Percentiles rank a stretch among this genome's conserved stretches.
Evolutionary conservation across 2,329 filamentous ascomycete species (phyloP).

Genomic region (Verticillium zaregamsianum): DNA sequence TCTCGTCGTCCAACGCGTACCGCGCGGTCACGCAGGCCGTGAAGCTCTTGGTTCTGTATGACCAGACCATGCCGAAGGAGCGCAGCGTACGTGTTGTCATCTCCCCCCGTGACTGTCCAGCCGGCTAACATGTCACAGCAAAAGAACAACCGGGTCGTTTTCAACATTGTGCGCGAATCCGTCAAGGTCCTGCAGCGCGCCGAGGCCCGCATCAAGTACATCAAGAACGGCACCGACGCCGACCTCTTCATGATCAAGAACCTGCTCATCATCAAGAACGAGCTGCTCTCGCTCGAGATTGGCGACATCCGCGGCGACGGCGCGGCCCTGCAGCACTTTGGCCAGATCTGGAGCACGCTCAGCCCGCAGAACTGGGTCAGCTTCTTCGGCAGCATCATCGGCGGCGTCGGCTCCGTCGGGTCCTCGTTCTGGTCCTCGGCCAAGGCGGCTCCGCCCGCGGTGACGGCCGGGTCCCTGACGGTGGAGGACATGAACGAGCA

Average conservation of each 20-base stretch:
- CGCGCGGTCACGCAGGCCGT: constrained; percentile 55
- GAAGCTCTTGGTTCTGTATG: constrained; percentile 57
- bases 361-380: constrained; percentile 54
- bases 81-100: constrained; percentile 45
- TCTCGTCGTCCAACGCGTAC: constrained; percentile 53
- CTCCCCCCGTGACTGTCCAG: no score
- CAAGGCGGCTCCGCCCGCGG: constrained; percentile 17
- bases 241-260: constrained; percentile 95
- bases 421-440: constrained; percentile 40
- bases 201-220: constrained; percentile 64
- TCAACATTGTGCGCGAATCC: constrained; percentile 81
- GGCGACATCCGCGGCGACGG: constrained; percentile 55
- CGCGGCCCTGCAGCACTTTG: constrained; percentile 56
- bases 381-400: constrained; percentile 55
- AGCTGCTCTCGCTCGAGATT: constrained; percentile 94
- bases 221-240: constrained; percentile 60
- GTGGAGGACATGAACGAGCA: constrained; percentile 61
- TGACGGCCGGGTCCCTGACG: constrained; percentile 23
- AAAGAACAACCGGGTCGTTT: constrained; percentile 52
- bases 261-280: constrained; percentile 89
- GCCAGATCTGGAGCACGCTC: constrained; percentile 61
- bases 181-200: constrained; percentile 78
- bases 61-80: constrained; percentile 61
- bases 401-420: constrained; percentile 25
- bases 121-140: constrained; percentile 24